These are phyloP conservation scores for Claviceps africana DNA, from an alignment of 2,329 filamentous ascomycete species.

Conservation along the genomic window DNA sequence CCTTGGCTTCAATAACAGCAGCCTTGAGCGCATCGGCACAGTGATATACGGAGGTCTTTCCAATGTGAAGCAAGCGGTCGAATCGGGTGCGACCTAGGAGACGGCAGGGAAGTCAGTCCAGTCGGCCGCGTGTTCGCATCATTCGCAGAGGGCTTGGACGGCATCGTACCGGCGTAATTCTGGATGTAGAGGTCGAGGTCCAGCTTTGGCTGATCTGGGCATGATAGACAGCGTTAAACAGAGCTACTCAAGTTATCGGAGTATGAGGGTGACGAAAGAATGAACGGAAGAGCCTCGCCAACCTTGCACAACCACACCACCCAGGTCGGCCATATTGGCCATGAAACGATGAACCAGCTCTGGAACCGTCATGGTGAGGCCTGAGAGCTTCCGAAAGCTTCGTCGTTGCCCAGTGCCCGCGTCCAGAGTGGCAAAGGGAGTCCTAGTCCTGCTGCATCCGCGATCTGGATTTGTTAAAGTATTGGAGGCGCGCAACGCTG, in stretches of 20 bases:
- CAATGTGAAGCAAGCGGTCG: conserved; percentile 71
- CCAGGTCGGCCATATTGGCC: conserved; percentile 30
- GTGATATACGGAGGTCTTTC: conserved; percentile 60
- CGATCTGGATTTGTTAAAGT: not conserved
- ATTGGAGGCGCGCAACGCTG: not conserved
- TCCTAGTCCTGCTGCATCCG: not conserved
- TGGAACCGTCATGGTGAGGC: conserved; percentile 21
- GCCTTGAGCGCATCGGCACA: conserved; percentile 67
- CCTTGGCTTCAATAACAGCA: conserved; percentile 63
- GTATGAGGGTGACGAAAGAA: not conserved
- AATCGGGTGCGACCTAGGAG: conserved; percentile 60
- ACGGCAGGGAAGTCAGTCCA: not conserved
- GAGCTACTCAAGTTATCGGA: not conserved
- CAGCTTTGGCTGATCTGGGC: conserved; percentile 64
- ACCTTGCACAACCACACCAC: conserved; percentile 35
- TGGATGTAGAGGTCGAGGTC: conserved; percentile 83
- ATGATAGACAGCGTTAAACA: not conserved
- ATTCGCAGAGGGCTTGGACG: not conserved
- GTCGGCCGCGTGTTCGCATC: not conserved
- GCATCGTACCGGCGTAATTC: conserved; percentile 63
- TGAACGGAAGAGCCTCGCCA: conserved; percentile 4
- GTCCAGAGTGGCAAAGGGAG: not conserved
- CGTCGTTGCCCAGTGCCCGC: not conserved
- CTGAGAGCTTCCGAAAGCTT: not conserved
- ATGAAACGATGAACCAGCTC: conserved; percentile 28